These are phyloP conservation scores for Ophiostoma pallidulum DNA, from an alignment of 2,329 filamentous ascomycete species.

Conservation along the genomic window DNA sequence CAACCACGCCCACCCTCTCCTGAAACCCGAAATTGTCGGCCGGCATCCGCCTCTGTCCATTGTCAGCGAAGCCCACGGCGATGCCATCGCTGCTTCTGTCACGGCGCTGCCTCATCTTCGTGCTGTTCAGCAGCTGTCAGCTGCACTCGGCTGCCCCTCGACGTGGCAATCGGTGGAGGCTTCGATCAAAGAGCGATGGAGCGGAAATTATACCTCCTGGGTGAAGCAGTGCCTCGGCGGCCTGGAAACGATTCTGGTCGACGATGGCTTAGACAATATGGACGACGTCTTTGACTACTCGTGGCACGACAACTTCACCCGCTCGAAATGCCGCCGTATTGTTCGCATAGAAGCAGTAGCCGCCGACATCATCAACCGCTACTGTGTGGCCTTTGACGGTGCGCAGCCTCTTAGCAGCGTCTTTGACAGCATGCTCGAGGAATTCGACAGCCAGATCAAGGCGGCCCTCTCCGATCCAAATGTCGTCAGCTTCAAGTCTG, in stretches of 20 bases:
- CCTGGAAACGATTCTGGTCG: slow-evolving; percentile 66
- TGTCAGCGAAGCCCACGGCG: slow-evolving; percentile 62
- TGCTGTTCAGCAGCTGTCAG: slow-evolving; percentile 57
- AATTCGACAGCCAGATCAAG: slow-evolving; percentile 44
- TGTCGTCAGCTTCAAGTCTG: slow-evolving; percentile 73
- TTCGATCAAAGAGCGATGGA: slow-evolving; percentile 32
- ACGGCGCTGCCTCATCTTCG: slow-evolving; percentile 61
- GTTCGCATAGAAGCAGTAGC: slow-evolving; percentile 69
- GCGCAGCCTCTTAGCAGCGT: slow-evolving; percentile 28
- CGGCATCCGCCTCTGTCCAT: slow-evolving; percentile 48
- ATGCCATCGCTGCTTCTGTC: slow-evolving; percentile 52
- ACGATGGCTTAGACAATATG: slow-evolving; percentile 57
- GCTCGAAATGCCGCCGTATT: slow-evolving; percentile 58
- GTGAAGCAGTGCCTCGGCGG: slow-evolving; percentile 57
- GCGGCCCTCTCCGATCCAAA: slow-evolving; percentile 52
- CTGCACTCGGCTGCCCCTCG: slow-evolving; percentile 53
- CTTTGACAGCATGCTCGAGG: slow-evolving; percentile 36
- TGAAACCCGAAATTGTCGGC: slow-evolving; percentile 40
- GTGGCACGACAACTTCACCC: slow-evolving; percentile 59
- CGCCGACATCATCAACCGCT: slow-evolving; percentile 46
- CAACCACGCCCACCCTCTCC: slow-evolving; percentile 62
- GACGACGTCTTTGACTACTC: slow-evolving; percentile 48
- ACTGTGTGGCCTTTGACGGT: slow-evolving; percentile 25
- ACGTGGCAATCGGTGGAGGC: slow-evolving; percentile 48
- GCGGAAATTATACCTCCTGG: slow-evolving; percentile 45